Evolutionary conservation across 2,329 filamentous ascomycete genomes (phyloP).

Genomic region (Xenosphaeropsis pyriputrescens): DNA sequence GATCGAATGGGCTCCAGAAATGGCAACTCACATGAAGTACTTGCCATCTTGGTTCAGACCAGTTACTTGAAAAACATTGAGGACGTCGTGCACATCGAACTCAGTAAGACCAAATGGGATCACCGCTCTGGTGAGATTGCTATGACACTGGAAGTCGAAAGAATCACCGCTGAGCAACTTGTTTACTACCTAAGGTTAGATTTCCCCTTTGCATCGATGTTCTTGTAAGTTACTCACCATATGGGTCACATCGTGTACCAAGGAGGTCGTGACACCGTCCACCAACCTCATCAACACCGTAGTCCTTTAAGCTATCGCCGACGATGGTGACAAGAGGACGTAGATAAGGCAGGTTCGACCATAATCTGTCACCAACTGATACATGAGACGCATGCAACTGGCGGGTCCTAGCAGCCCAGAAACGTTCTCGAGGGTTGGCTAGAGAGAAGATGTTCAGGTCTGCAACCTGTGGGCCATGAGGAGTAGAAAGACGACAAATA

Average conservation of each 20-base stretch:
- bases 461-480: constrained; percentile 64
- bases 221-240: constrained; percentile 24
- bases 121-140: constrained; percentile 63
- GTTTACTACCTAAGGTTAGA: constrained; percentile 34
- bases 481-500: constrained; percentile 61
- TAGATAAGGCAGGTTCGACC: constrained; percentile 66
- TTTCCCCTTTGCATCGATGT: neutral
- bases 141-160: constrained; percentile 77
- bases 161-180: constrained; percentile 51
- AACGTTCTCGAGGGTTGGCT: constrained; percentile 62
- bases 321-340: constrained; percentile 60
- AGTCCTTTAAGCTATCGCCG: constrained; percentile 48
- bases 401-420: constrained; percentile 69
- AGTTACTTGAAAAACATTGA: constrained; percentile 79
- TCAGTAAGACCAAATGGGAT: constrained; percentile 54
- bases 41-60: constrained; percentile 56
- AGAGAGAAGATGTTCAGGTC: constrained; percentile 74
- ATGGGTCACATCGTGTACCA: constrained; percentile 74
- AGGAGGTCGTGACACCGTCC: constrained; percentile 64
- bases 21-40: constrained; percentile 50
- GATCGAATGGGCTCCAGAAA: neutral
- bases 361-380: constrained; percentile 55
- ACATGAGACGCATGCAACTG: constrained; percentile 71
- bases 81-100: constrained; percentile 67
- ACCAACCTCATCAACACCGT: constrained; percentile 46